A percentile compares a stretch with the other conserved stretches of the same genome.
phyloP scores from a whole-genome alignment of 257 asterid species.

The Solanum pimpinellifolium region DNA sequence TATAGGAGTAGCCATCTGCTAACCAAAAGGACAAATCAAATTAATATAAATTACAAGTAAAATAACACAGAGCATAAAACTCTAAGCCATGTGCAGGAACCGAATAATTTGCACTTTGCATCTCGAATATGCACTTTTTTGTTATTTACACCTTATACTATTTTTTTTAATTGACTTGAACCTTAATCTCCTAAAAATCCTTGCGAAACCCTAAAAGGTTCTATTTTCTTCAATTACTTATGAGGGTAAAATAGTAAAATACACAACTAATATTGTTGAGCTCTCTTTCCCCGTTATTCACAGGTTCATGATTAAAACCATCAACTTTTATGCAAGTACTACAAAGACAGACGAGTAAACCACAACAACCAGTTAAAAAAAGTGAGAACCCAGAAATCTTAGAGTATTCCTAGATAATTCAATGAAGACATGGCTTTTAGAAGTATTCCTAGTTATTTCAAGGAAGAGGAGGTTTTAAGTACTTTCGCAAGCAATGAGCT shows the following conservation, averaged over 20 bases:
- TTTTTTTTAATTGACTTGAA: background rate
- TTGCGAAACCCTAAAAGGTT: background rate
- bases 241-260: background rate
- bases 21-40: constrained; percentile 6
- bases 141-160: background rate
- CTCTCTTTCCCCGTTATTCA: background rate
- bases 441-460: background rate
- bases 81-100: background rate
- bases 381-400: background rate
- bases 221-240: background rate
- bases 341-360: background rate
- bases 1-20: constrained; percentile 87
- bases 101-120: background rate
- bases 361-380: background rate
- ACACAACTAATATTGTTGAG: background rate
- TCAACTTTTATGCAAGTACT: background rate
- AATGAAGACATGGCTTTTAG: background rate
- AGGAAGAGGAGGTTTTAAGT: background rate
- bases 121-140: background rate
- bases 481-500: background rate
- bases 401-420: background rate
- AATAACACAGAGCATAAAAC: background rate
- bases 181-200: background rate
- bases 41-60: constrained; percentile 1
- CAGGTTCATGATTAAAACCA: background rate